phyloP scores from a whole-genome alignment of 176 grass and related monocot genomes.

The Carex scoparia region DNA sequence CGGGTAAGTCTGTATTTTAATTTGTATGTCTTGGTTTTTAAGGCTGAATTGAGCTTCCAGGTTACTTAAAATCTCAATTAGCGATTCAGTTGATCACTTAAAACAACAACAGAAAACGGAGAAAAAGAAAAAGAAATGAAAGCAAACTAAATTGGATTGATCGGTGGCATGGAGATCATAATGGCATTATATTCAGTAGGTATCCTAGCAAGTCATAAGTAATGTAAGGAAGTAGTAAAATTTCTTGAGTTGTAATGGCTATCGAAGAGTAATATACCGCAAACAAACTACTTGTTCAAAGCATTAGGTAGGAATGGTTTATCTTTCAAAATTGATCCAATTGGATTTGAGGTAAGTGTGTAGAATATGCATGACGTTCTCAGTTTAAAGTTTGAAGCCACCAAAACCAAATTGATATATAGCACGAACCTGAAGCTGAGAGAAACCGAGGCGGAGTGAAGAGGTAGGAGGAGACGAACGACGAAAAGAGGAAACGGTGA shows the following conservation, averaged over 20 bases:
- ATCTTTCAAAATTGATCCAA: background rate
- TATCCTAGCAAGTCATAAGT: background rate
- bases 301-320: background rate
- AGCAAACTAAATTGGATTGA: background rate
- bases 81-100: background rate
- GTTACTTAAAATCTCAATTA: background rate
- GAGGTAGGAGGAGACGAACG: background rate
- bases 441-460: background rate
- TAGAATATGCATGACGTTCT: background rate
- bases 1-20: too few species aligned
- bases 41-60: background rate
- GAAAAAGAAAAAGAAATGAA: background rate
- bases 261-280: background rate
- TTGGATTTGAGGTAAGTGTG: background rate
- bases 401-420: background rate
- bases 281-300: background rate
- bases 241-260: background rate
- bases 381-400: background rate
- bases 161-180: background rate
- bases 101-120: background rate
- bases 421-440: slow-evolving; percentile 32
- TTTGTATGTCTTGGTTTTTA: background rate
- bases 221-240: background rate
- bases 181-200: background rate
- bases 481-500: background rate